These are phyloP conservation scores for Ophidiomyces ophidiicola DNA, from an alignment of 2,329 filamentous ascomycete species.

Conservation along the genomic window DNA sequence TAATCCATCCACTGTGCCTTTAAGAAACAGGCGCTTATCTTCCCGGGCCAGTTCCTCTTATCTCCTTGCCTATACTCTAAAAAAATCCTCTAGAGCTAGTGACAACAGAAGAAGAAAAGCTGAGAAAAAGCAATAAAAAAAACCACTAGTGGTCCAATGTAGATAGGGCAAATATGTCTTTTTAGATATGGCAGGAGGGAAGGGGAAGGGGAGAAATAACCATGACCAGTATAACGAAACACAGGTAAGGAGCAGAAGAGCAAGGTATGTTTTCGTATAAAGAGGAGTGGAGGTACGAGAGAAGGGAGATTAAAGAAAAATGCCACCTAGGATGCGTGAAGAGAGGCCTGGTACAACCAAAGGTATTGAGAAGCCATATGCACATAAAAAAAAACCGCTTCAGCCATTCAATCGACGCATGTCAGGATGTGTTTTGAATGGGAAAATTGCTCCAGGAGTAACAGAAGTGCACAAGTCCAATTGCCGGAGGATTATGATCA, in stretches of 20 bases:
- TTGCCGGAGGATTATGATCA: no score
- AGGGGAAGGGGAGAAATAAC: not conserved
- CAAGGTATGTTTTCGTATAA: not conserved
- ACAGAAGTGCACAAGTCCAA: no score
- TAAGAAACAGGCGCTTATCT: slow-evolving; percentile 17
- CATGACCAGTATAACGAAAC: not conserved
- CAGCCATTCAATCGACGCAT: no score
- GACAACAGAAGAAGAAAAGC: not conserved
- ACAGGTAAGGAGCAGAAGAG: not conserved
- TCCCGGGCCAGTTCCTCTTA: slow-evolving; percentile 5
- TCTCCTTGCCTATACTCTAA: not conserved
- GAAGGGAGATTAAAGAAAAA: not conserved
- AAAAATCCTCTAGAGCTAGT: not conserved
- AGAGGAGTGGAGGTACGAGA: not conserved
- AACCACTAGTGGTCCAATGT: slow-evolving; percentile 8
- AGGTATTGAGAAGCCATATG: slow-evolving; percentile 3
- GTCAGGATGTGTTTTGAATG: no score
- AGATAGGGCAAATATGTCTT: slow-evolving; percentile 6
- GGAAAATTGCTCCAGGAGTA: no score
- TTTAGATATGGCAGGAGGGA: slow-evolving; percentile 2
- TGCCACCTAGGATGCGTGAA: slow-evolving; percentile 4
- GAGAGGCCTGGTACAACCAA: slow-evolving; percentile 1
- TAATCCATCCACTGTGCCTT: slow-evolving; percentile 14
- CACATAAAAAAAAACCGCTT: not conserved
- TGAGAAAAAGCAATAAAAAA: slow-evolving; percentile 11